A percentile compares a stretch with the other conserved stretches of the same genome.
Conservation (phyloP, 345 rosid genomes). For the Citrus cavaleriei region DNA sequence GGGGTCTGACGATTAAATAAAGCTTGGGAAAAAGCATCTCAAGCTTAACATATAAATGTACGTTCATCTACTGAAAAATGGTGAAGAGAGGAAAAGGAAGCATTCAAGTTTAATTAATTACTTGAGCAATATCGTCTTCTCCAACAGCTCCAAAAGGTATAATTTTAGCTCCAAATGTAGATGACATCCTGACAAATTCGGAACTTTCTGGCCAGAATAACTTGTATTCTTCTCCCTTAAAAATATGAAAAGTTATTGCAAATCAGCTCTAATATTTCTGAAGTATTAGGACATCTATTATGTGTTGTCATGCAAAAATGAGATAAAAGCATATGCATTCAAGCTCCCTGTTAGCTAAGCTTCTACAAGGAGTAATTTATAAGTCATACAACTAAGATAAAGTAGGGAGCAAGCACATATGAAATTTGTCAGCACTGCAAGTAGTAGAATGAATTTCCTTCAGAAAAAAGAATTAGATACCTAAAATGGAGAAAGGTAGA, state of each 20-base stretch:
- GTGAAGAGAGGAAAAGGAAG: too few relatives aligned
- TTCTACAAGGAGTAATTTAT: too few relatives aligned
- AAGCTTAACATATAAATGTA: too few relatives aligned
- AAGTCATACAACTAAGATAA: not conserved
- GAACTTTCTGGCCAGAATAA: slow-evolving; percentile 70
- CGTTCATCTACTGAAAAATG: too few relatives aligned
- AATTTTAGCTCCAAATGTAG: slow-evolving; percentile 75
- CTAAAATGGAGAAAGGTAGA: too few relatives aligned
- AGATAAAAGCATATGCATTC: too few relatives aligned
- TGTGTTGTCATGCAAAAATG: too few relatives aligned
- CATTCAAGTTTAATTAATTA: slow-evolving; percentile 17
- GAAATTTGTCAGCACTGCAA: not conserved
- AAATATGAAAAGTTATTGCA: not conserved
- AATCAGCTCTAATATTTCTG: not conserved
- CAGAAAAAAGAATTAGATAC: too few relatives aligned
- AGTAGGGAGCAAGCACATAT: not conserved
- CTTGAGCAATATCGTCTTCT: slow-evolving; percentile 71
- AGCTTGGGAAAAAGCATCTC: too few relatives aligned
- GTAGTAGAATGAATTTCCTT: too few relatives aligned
- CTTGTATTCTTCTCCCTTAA: slow-evolving; percentile 75
- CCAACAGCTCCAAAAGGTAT: slow-evolving; percentile 74
- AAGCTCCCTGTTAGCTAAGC: not conserved
- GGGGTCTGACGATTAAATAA: too few relatives aligned
- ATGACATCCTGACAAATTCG: slow-evolving; percentile 80
- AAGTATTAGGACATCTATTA: not conserved